Conservation (phyloP, 352 stramenopile species). For the Saprolegnia parasitica region DNA sequence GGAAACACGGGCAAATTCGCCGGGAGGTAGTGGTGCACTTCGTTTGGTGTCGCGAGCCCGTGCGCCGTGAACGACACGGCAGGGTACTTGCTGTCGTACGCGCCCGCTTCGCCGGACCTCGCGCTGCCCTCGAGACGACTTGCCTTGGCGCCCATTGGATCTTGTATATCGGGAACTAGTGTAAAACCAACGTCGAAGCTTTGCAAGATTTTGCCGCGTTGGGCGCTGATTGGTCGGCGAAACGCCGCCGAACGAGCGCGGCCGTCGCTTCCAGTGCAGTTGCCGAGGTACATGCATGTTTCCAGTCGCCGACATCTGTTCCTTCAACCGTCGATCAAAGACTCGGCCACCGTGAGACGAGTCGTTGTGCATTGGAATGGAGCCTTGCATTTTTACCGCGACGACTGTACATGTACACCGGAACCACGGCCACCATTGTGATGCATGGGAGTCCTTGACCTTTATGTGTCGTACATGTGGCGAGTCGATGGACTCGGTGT, state of each 20-base stretch:
- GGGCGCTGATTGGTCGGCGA: not conserved
- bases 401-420: too few relatives aligned
- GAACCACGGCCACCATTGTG: too few relatives aligned
- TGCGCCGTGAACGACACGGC: not conserved
- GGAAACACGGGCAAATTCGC: conserved; percentile 20
- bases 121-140: not conserved
- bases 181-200: not conserved
- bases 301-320: too few relatives aligned
- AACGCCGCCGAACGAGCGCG: not conserved
- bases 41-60: conserved; percentile 7
- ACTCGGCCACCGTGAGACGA: too few relatives aligned
- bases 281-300: too few relatives aligned
- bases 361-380: too few relatives aligned
- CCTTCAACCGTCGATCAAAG: too few relatives aligned
- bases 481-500: too few relatives aligned
- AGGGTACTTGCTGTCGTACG: conserved; percentile 15
- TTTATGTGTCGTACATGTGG: too few relatives aligned
- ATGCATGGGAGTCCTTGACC: too few relatives aligned
- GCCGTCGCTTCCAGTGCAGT: not conserved
- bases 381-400: too few relatives aligned
- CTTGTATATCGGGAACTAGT: not conserved
- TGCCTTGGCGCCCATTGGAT: conserved; percentile 16
- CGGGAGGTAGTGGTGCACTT: conserved; percentile 26
- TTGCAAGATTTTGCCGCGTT: not conserved
- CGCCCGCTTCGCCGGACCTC: not conserved